Percentiles rank a stretch among this genome's conserved stretches.
Conservation (phyloP, 176 grass and related monocot genomes). For the Guadua angustifolia region DNA sequence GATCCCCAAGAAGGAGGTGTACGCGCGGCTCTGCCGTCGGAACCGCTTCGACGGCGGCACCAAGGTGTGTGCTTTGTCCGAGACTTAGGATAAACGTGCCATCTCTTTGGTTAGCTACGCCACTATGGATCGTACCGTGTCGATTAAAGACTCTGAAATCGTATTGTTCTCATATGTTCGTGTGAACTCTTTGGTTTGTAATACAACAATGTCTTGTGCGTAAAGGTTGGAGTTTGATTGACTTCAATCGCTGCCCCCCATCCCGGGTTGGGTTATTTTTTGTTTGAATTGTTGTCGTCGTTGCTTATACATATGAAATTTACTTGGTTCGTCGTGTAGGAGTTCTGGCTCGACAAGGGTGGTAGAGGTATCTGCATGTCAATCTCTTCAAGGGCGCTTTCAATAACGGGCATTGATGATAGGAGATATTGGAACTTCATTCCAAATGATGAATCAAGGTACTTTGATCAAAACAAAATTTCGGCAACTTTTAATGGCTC, state of each 20-base stretch:
- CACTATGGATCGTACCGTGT: conserved; percentile 7
- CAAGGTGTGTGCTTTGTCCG: conserved; percentile 50
- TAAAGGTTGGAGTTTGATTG: not conserved
- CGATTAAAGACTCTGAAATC: not conserved
- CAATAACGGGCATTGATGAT: conserved; percentile 91
- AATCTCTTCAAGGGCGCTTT: conserved; percentile 82
- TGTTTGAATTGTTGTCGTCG: not conserved
- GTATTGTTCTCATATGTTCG: not conserved
- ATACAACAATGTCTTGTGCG: not conserved
- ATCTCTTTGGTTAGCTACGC: conserved; percentile 7
- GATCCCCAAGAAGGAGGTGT: conserved; percentile 81
- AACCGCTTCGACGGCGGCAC: conserved; percentile 69
- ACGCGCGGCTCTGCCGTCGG: conserved; percentile 67
- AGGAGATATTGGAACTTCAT: conserved; percentile 97
- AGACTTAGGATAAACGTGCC: not conserved
- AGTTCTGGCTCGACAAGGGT: conserved; percentile 93
- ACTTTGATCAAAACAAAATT: not conserved
- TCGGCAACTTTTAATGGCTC: not conserved
- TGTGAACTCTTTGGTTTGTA: not conserved
- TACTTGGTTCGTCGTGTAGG: conserved; percentile 48
- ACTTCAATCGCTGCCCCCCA: not conserved
- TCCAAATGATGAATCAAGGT: conserved; percentile 90
- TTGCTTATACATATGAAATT: conserved; percentile 27
- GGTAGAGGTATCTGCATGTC: conserved; percentile 69
- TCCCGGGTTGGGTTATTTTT: not conserved